Evolutionary conservation across 2,329 filamentous ascomycete species (phyloP).

Genomic region (Stylonectria norvegica): DNA sequence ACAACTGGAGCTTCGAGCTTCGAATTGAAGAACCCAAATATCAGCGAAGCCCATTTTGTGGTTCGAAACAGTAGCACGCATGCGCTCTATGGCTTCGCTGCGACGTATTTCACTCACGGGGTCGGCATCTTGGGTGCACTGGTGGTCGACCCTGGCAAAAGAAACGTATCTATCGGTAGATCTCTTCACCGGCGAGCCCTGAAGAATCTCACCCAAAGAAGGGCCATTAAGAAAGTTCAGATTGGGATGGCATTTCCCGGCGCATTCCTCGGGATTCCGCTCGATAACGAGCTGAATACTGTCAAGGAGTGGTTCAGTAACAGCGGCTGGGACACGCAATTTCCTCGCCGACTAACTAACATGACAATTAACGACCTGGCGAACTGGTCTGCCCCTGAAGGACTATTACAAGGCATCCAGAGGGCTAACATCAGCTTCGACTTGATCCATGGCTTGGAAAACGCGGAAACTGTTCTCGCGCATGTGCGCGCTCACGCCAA

Average conservation of each 20-base stretch:
- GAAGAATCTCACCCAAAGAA: slow-evolving; percentile 65
- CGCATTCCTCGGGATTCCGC: slow-evolving; percentile 81
- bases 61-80: slow-evolving; percentile 92
- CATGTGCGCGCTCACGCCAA: slow-evolving; percentile 71
- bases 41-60: slow-evolving; percentile 84
- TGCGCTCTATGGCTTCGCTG: slow-evolving; percentile 86
- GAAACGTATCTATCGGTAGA: slow-evolving; percentile 85
- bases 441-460: slow-evolving; percentile 75
- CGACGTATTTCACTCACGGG: slow-evolving; percentile 73
- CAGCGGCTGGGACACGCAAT: slow-evolving; percentile 77
- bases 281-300: slow-evolving; percentile 44
- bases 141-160: slow-evolving; percentile 83
- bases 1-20: slow-evolving; percentile 72
- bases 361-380: slow-evolving; percentile 71
- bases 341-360: slow-evolving; percentile 56
- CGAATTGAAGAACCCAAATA: slow-evolving; percentile 63
- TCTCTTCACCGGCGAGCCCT: slow-evolving; percentile 85
- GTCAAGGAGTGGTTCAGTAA: slow-evolving; percentile 80
- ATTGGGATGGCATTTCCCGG: slow-evolving; percentile 77
- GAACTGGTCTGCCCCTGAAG: slow-evolving; percentile 72
- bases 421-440: slow-evolving; percentile 75
- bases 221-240: slow-evolving; percentile 74
- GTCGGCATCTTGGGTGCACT: slow-evolving; percentile 78
- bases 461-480: slow-evolving; percentile 67
- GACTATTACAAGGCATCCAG: slow-evolving; percentile 69